A percentile compares a stretch with the other conserved stretches of the same genome.
These are phyloP conservation scores for Meyerozyma carpophila DNA, from an alignment of 1,139 yeast genomes.

Conservation along the genomic window DNA sequence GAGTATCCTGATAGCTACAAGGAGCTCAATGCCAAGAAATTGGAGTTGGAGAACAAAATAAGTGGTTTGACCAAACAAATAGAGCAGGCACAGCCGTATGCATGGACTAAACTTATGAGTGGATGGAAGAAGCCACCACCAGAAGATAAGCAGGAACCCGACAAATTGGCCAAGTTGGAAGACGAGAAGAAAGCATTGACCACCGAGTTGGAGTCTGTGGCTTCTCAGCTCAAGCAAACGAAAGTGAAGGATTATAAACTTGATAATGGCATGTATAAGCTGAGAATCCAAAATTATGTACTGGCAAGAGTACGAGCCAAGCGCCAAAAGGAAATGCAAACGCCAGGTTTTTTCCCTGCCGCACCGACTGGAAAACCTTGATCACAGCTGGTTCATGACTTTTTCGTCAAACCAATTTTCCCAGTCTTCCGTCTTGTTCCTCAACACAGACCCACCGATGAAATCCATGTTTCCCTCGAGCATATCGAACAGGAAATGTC, in stretches of 20 bases:
- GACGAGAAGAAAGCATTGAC: slow-evolving; percentile 10
- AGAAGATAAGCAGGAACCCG: slow-evolving; percentile 11
- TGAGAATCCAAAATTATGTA: slow-evolving; percentile 40
- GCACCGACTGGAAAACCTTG: slow-evolving; percentile 32
- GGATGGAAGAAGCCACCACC: slow-evolving; percentile 12
- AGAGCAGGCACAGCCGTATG: slow-evolving; percentile 26
- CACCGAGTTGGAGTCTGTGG: slow-evolving; percentile 17
- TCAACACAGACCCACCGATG: slow-evolving; percentile 63
- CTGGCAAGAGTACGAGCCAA: slow-evolving; percentile 35
- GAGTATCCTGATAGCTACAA: slow-evolving; percentile 42
- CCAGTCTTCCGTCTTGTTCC: slow-evolving; percentile 54
- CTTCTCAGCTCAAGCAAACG: not conserved
- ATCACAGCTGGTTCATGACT: slow-evolving; percentile 40
- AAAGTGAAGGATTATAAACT: slow-evolving; percentile 41
- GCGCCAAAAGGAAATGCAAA: slow-evolving; percentile 34
- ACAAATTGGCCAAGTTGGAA: slow-evolving; percentile 9
- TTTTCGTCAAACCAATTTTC: slow-evolving; percentile 75
- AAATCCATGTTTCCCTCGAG: slow-evolving; percentile 74
- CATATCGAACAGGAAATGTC: slow-evolving; percentile 50
- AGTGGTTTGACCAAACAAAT: slow-evolving; percentile 22
- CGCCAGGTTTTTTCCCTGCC: slow-evolving; percentile 50
- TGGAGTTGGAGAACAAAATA: slow-evolving; percentile 36
- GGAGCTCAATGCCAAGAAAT: slow-evolving; percentile 34
- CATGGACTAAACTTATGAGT: slow-evolving; percentile 24
- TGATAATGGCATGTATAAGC: slow-evolving; percentile 47